phyloP scores from a whole-genome alignment of 805 yeast genomes.

The Ogataea neopini region DNA sequence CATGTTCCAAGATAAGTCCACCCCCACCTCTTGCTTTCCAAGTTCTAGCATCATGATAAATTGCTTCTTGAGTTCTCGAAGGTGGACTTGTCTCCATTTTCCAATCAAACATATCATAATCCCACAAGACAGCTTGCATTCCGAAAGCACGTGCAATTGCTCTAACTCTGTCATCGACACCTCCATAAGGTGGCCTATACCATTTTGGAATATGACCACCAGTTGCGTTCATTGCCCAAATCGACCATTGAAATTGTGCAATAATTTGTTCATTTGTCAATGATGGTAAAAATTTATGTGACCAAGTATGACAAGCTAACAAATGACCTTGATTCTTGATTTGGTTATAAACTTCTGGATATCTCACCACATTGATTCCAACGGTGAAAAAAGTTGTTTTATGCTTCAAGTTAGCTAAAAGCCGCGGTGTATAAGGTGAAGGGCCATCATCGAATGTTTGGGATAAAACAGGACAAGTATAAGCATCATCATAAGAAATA shows the following conservation, averaged over 20 bases:
- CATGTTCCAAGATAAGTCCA: constrained; percentile 89
- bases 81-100: constrained; percentile 52
- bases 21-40: constrained; percentile 46
- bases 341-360: constrained; percentile 68
- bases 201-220: constrained; percentile 84
- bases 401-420: constrained; percentile 52
- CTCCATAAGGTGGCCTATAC: constrained; percentile 98
- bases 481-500: constrained; percentile 71
- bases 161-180: constrained; percentile 84
- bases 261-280: constrained; percentile 77
- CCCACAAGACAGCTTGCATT: constrained; percentile 88
- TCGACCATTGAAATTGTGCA: constrained; percentile 92
- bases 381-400: constrained; percentile 82
- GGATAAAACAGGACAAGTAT: constrained; percentile 69
- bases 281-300: constrained; percentile 80
- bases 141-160: constrained; percentile 81
- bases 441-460: constrained; percentile 98
- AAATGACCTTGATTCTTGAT: constrained; percentile 68
- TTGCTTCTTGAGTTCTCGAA: constrained; percentile 48
- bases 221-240: constrained; percentile 98
- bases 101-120: constrained; percentile 92
- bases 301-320: constrained; percentile 90
- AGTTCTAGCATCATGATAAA: constrained; percentile 52
- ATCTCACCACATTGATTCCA: constrained; percentile 76
- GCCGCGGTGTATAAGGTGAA: constrained; percentile 61